Conservation (phyloP, 768 basidiomycete species). For the Psilocybe cyanescens region DNA sequence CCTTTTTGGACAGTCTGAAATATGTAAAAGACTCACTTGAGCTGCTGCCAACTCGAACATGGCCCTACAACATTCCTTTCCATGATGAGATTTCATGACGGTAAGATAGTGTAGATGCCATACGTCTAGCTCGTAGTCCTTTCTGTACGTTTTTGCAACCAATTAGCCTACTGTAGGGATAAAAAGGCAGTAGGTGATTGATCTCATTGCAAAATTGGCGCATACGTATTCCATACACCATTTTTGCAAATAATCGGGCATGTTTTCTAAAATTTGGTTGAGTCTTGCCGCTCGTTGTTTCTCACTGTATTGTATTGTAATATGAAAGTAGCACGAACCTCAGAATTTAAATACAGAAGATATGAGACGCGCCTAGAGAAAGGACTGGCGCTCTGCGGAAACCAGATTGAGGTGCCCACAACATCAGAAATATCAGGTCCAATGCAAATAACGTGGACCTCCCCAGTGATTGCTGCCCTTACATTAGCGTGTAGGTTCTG, state of each 20-base stretch:
- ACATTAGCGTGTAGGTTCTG: constrained; percentile 23
- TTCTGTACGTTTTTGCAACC: background rate
- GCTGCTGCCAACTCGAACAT: background rate
- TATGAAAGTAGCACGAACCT: too few relatives aligned
- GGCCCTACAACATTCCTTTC: background rate
- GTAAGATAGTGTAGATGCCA: background rate
- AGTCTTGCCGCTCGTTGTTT: background rate
- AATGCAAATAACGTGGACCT: constrained; percentile 27
- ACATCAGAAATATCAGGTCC: constrained; percentile 26
- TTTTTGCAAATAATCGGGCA: background rate
- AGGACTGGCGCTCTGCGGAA: constrained; percentile 29
- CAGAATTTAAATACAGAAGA: background rate
- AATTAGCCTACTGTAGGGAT: background rate
- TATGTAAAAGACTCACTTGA: background rate
- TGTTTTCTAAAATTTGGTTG: background rate
- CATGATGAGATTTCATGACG: constrained; percentile 1
- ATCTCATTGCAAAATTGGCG: too few relatives aligned
- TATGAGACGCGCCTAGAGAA: constrained; percentile 24
- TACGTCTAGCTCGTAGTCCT: background rate
- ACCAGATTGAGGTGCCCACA: constrained; percentile 33
- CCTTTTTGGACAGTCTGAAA: too few relatives aligned
- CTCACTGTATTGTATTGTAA: background rate
- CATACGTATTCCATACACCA: background rate
- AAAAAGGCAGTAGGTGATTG: background rate
- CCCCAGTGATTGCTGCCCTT: constrained; percentile 25